A percentile compares a stretch with the other conserved stretches of the same genome.
phyloP scores from a whole-genome alignment of 306 rosid species.

The Dryas octopetala region DNA sequence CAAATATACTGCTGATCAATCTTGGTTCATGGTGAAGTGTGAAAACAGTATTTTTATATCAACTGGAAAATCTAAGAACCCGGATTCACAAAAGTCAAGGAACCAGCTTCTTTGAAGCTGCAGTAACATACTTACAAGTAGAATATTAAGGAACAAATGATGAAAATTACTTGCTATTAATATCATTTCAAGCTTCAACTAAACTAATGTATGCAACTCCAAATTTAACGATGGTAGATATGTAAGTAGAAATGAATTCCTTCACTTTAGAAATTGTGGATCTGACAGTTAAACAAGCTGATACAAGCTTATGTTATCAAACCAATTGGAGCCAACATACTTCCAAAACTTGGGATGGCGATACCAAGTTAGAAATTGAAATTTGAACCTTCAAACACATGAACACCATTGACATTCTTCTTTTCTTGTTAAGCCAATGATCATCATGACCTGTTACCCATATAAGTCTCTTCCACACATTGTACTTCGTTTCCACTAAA shows the following conservation, averaged over 20 bases:
- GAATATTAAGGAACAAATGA: no score
- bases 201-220: neutral
- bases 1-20: no score
- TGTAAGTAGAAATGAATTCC: neutral
- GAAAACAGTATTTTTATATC: neutral
- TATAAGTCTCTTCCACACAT: neutral
- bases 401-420: neutral
- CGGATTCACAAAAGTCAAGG: neutral
- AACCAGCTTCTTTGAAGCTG: neutral
- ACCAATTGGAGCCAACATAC: no score
- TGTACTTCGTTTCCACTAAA: conserved; percentile 2
- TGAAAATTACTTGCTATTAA: neutral
- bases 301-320: neutral
- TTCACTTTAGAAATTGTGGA: neutral
- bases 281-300: neutral
- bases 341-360: no score
- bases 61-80: neutral
- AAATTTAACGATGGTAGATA: neutral
- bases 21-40: no score
- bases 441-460: neutral
- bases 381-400: neutral
- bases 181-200: neutral
- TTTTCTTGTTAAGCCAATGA: neutral
- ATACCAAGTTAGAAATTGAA: no score
- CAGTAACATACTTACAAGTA: no score